phyloP scores from a whole-genome alignment of 1,284 basidiomycete species.

The Stygiomarasmius scandens region DNA sequence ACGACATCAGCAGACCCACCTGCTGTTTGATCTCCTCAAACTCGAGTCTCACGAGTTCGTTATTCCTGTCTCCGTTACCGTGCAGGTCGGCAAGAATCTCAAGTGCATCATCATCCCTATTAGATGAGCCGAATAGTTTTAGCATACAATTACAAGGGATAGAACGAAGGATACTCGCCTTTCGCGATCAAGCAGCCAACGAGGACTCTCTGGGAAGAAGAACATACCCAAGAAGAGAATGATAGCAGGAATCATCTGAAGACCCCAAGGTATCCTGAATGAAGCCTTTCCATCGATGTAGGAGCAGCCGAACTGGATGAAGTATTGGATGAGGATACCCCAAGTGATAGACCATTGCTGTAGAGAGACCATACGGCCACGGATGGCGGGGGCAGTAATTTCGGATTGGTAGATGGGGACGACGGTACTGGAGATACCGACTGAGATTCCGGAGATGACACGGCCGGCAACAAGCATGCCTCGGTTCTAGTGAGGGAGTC shows the following conservation, averaged over 20 bases:
- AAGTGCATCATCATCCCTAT: conserved; percentile 69
- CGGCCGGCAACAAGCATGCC: conserved; percentile 72
- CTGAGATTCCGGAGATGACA: conserved; percentile 61
- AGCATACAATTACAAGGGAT: no score
- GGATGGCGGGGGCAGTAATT: conserved; percentile 67
- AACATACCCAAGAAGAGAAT: conserved; percentile 71
- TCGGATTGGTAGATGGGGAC: conserved; percentile 78
- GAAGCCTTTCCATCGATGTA: conserved; percentile 70
- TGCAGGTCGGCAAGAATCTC: conserved; percentile 80
- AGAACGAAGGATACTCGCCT: conserved; percentile 35
- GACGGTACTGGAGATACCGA: conserved; percentile 59
- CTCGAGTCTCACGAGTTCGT: conserved; percentile 76
- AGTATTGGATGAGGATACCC: conserved; percentile 77
- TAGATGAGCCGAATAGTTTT: no score
- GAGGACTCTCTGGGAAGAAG: conserved; percentile 66
- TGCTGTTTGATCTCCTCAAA: conserved; percentile 80
- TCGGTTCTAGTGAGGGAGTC: conserved; percentile 47
- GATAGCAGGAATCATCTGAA: conserved; percentile 78
- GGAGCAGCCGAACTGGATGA: conserved; percentile 74
- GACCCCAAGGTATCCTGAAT: conserved; percentile 80
- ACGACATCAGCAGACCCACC: conserved; percentile 34
- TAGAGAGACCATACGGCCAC: conserved; percentile 74
- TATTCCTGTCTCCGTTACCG: conserved; percentile 64
- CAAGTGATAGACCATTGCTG: conserved; percentile 82
- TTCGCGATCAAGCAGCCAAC: conserved; percentile 68